phyloP scores from a whole-genome alignment of 2,329 filamentous ascomycete genomes.

The Teratosphaeriaceae sp. region DNA sequence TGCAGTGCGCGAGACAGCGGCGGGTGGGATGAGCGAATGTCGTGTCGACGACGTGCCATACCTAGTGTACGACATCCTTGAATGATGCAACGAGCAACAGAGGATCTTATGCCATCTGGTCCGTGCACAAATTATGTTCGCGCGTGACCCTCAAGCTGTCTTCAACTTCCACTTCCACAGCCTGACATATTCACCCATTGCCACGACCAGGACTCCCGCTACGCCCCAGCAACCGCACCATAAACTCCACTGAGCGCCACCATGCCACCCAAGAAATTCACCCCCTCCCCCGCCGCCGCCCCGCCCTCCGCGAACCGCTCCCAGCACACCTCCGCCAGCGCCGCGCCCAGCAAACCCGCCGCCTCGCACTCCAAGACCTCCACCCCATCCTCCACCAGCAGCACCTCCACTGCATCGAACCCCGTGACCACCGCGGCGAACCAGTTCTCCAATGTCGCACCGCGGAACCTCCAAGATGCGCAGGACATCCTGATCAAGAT shows the following conservation, averaged over 20 bases:
- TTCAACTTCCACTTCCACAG: conserved; percentile 3
- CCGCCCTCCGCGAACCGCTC: conserved; percentile 17
- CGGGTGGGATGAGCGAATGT: too few relatives aligned
- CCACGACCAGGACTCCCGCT: not conserved
- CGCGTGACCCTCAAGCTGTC: not conserved
- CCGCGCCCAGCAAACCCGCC: conserved; percentile 17
- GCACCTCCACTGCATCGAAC: conserved; percentile 1
- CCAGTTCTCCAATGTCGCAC: conserved; percentile 6
- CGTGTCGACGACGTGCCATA: too few relatives aligned
- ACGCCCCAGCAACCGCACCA: not conserved
- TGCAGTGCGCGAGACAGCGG: too few relatives aligned
- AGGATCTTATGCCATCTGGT: not conserved
- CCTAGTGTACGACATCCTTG: not conserved
- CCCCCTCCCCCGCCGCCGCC: conserved; percentile 20
- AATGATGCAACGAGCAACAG: not conserved
- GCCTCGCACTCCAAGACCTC: conserved; percentile 2
- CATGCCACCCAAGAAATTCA: conserved; percentile 26
- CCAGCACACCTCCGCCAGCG: conserved; percentile 14
- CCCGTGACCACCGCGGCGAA: conserved; percentile 4
- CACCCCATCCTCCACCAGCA: conserved; percentile 11
- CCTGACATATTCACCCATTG: too few relatives aligned
- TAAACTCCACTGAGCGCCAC: not conserved
- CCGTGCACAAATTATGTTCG: not conserved
- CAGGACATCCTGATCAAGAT: conserved; percentile 61
- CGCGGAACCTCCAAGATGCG: conserved; percentile 28